These are phyloP conservation scores for Penicillium maclennaniae DNA, from an alignment of 495 filamentous ascomycete species.

Conservation along the genomic window DNA sequence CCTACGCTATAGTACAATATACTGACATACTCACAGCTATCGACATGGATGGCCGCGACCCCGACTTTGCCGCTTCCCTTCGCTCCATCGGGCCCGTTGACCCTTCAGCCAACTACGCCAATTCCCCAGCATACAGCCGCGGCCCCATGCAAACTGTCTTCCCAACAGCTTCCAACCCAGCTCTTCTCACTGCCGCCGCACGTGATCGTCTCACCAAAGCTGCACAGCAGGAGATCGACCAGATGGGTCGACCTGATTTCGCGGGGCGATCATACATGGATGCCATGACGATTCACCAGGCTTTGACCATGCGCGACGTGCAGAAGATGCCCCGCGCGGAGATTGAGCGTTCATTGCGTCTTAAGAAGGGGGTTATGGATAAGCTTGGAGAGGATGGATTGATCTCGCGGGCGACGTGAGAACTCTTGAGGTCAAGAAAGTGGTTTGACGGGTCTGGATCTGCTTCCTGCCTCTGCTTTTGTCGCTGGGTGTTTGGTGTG, in stretches of 20 bases:
- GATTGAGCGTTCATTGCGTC: constrained; percentile 57
- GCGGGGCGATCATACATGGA: constrained; percentile 55
- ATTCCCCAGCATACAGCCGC: constrained; percentile 41
- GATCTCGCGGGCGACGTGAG: constrained; percentile 35
- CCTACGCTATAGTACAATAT: not conserved
- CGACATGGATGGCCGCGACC: constrained; percentile 62
- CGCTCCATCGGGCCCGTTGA: constrained; percentile 61
- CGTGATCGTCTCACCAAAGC: constrained; percentile 40
- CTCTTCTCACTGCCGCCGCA: constrained; percentile 46
- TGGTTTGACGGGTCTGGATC: not conserved
- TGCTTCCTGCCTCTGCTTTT: not conserved
- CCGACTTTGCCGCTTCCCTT: constrained; percentile 59
- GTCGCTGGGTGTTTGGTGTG: constrained; percentile 3
- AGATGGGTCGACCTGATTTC: constrained; percentile 41
- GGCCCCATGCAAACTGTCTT: constrained; percentile 36
- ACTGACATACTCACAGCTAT: constrained; percentile 45
- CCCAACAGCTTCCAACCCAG: constrained; percentile 50
- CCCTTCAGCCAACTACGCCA: constrained; percentile 55
- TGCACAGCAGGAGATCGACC: constrained; percentile 50
- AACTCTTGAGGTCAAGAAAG: not conserved
- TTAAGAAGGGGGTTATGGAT: constrained; percentile 55
- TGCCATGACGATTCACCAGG: constrained; percentile 56
- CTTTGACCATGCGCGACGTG: constrained; percentile 57
- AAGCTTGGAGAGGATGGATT: constrained; percentile 51
- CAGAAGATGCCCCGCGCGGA: constrained; percentile 44